Evolutionary conservation across 352 stramenopile species (phyloP), one percentile per base, ranked within the genome.

Genomic region (Phytophthora quininea): DNA sequence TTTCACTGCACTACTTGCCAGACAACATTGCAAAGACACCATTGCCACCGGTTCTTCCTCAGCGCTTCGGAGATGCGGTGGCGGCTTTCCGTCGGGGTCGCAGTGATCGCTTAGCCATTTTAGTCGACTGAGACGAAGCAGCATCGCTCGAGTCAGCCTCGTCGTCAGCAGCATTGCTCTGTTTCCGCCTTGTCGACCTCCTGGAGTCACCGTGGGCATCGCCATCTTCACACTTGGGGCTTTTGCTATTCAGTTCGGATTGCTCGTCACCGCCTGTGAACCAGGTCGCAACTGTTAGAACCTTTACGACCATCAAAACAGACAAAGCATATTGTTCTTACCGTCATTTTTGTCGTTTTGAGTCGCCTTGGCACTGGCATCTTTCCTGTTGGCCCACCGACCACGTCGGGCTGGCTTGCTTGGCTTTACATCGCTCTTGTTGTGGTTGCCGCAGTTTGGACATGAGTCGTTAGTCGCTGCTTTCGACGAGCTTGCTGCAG

Each of bases 141-240:
- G 61, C 67, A 52, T 90, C 83, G 14, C 73, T 90, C 8, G 79
- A 89, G 19, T 90, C 82, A 30, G 59, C 73, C 19, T 89, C 83
- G 30, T 83, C 80, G 14, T 75, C 58, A 27, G 70, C 69, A 3
- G 37, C 71, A 48, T 50, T 63, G 53, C 29, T 69, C 46, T 76
- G 74, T 35, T 63, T 76, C 33, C 62, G 49, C 37, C 55, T 71
- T 12, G 43, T 51, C 11, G 37, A 52, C 40, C 38, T 66, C 59
- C 58, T 74, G 10, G 52, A 49, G 37, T 72, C 69, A 32, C 64
- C 73, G 30, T 70, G 64, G 49, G 62, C 43, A 53, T 67, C 76
- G 54, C 77, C 71, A 30, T 80, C 68, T 4, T 65, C 47, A 15
- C 51, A 50, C 58, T 63, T 68, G n/a, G 59, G 67, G 64, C 62